Base-by-base conservation (phyloP, 163 green algal genomes). In the Scenedesmus sp. region DNA sequence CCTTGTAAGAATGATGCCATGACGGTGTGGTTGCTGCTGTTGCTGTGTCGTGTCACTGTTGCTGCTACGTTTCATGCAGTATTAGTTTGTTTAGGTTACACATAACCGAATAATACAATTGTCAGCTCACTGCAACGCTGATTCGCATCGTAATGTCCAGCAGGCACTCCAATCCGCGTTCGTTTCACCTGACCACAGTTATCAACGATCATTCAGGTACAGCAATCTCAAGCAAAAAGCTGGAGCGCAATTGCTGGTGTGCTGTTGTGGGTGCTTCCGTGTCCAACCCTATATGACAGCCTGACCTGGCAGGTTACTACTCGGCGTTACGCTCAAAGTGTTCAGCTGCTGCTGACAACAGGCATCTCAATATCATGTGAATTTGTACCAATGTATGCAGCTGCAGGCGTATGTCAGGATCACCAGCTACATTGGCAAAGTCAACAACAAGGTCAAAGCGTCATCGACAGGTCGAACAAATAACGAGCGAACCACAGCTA, bases 1-100 rank as follows among this genome's bases (percentile, higher is more conserved):
- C 85, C 85, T 54, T 64, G 46, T 12, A 90, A 83, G 15, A 90
- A 90, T 20, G 85, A 90, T 82, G 85, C 85, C 85, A 90, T 90
- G 64, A 55, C 1, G 66, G 34, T 70, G 16, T 64, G 18, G 6
- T 59, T 52, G 70, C 70, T 76, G 83, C 83, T 88, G 83, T 16
- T 55, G n/a, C 54, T 57, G 83, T 77, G 3, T 77, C n/a, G 2
- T 54, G 0, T 52, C 52, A 13, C 46, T 84, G 76, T 26, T 60
- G 76, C 10, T 59, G 34, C 34, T 55, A 56, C 7, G 3, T 23
- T 7, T 56, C 76, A 9, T n/a, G 23, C 34, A 84, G 3, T 84
- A 4, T 9, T 9, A 23, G 26, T 9, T 9, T 84, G 34, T 23
- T 52, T 56, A 16, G 7, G 9, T 3, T 52, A 34, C 20, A 79